Evolutionary conservation across 768 basidiomycete species (phyloP).

Genomic region (Ramaria sp.): DNA sequence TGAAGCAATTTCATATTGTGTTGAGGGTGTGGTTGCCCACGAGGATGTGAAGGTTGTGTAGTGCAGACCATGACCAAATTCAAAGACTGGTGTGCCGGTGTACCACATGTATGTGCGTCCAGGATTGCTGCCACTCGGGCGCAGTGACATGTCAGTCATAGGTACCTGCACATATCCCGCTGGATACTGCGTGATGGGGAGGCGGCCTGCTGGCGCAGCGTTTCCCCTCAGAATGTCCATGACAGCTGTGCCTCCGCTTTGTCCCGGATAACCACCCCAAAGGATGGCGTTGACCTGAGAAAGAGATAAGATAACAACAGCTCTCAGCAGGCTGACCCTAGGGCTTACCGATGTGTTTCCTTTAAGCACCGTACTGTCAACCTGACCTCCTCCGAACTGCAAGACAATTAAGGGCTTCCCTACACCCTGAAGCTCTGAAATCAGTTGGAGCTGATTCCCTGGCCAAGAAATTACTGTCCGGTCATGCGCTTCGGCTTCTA

Average conservation of each 20-base stretch:
- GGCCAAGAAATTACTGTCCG: slow-evolving; percentile 43
- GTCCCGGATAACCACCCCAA: slow-evolving; percentile 50
- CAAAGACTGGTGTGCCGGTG: slow-evolving; percentile 37
- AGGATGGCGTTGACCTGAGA: slow-evolving; percentile 39
- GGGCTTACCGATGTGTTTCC: slow-evolving; percentile 27
- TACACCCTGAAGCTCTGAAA: slow-evolving; percentile 32
- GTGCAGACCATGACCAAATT: slow-evolving; percentile 45
- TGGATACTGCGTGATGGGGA: slow-evolving; percentile 45
- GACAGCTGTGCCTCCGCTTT: slow-evolving; percentile 43
- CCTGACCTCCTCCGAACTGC: slow-evolving; percentile 49
- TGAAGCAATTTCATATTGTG: slow-evolving; percentile 30
- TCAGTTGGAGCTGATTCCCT: slow-evolving; percentile 41
- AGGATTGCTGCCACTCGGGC: slow-evolving; percentile 36
- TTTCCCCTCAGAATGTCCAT: slow-evolving; percentile 44
- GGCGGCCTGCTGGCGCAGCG: slow-evolving; percentile 42
- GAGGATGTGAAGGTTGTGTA: slow-evolving; percentile 38
- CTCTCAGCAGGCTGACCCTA: neutral
- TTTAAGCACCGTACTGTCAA: slow-evolving; percentile 39
- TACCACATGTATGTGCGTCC: slow-evolving; percentile 54
- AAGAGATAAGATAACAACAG: neutral
- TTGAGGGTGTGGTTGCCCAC: slow-evolving; percentile 27
- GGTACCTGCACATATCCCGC: slow-evolving; percentile 35
- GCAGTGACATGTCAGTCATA: slow-evolving; percentile 51
- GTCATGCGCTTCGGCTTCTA: slow-evolving; percentile 40
- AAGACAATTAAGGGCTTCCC: slow-evolving; percentile 43